phyloP scores from a whole-genome alignment of 139 green algal genomes.

The Coccomyxa sp. region DNA sequence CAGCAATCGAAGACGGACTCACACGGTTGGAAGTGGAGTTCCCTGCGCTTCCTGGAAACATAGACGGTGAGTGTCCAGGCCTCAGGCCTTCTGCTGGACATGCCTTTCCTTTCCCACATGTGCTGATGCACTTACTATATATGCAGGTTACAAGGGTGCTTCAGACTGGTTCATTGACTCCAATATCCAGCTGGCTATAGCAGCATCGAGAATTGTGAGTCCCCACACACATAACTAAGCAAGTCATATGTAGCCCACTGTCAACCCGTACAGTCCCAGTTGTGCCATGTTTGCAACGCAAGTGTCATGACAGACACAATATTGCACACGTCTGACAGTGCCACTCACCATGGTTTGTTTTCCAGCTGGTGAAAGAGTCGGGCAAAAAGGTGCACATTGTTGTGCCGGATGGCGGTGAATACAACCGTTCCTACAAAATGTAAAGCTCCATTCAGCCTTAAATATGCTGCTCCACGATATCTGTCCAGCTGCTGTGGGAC shows the following conservation, averaged over 20 bases:
- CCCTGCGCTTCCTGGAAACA: constrained; percentile 58
- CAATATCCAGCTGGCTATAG: constrained; percentile 81
- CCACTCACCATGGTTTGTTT: not conserved
- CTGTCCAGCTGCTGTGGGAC: not conserved
- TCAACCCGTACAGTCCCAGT: no score
- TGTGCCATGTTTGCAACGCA: no score
- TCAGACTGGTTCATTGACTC: constrained; percentile 89
- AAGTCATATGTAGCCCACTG: not conserved
- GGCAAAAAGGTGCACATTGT: constrained; percentile 74
- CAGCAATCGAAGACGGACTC: constrained; percentile 59
- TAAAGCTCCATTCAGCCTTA: constrained; percentile 9
- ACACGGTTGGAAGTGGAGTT: constrained; percentile 87
- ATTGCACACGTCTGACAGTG: not conserved
- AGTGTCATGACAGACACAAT: no score
- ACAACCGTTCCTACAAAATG: constrained; percentile 67
- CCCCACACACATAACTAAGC: not conserved
- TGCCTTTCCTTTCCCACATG: no score
- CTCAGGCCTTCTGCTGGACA: not conserved
- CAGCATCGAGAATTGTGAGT: constrained; percentile 49
- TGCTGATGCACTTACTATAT: not conserved
- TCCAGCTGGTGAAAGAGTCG: constrained; percentile 41
- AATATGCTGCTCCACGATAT: not conserved
- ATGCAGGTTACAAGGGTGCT: constrained; percentile 75
- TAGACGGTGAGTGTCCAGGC: constrained; percentile 28
- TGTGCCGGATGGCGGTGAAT: constrained; percentile 77